Conservation (phyloP, 2,329 filamentous ascomycete genomes). For the Huntiella decipiens region DNA sequence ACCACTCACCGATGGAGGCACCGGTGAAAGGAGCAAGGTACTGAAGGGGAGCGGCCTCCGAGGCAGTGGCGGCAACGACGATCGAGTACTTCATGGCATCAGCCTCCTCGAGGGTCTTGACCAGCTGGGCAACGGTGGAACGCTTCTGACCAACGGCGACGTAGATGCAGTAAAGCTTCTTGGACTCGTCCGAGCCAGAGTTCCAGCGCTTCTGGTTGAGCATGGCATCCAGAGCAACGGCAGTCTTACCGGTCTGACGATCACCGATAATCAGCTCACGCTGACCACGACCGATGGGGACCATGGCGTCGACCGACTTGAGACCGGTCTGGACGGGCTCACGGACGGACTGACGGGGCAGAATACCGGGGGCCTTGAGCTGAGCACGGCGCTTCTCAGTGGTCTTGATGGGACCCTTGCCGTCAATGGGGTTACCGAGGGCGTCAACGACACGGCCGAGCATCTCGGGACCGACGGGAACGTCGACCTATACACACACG, state of each 20-base stretch:
- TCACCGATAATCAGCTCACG: constrained; percentile 99
- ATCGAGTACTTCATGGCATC: constrained; percentile 98
- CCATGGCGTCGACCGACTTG: constrained; percentile 99
- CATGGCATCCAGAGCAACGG: constrained; percentile 92
- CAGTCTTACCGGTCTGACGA: constrained; percentile 99
- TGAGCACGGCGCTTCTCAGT: constrained; percentile 87
- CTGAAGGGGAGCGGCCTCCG: constrained; percentile 87
- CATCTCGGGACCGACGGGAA: constrained; percentile 80
- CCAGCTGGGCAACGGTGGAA: constrained; percentile 95
- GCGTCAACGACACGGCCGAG: constrained; percentile 97
- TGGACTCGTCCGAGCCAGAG: constrained; percentile 62
- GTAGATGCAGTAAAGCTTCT: constrained; percentile 99
- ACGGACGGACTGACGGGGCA: constrained; percentile 92
- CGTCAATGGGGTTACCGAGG: constrained; percentile 97
- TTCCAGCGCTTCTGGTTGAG: constrained; percentile 99
- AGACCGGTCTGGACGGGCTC: constrained; percentile 98
- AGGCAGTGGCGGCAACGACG: constrained; percentile 87
- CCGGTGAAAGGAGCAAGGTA: constrained; percentile 86
- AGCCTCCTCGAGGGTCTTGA: constrained; percentile 99
- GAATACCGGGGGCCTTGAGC: constrained; percentile 96
- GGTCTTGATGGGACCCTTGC: constrained; percentile 92
- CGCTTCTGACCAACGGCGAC: constrained; percentile 98
- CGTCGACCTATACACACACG: constrained; percentile 52
- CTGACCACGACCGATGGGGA: constrained; percentile 98
- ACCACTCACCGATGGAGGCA: constrained; percentile 45